Base-by-base conservation (phyloP, 1,139 yeast species). In the Scheffersomyces cryptocercus region DNA sequence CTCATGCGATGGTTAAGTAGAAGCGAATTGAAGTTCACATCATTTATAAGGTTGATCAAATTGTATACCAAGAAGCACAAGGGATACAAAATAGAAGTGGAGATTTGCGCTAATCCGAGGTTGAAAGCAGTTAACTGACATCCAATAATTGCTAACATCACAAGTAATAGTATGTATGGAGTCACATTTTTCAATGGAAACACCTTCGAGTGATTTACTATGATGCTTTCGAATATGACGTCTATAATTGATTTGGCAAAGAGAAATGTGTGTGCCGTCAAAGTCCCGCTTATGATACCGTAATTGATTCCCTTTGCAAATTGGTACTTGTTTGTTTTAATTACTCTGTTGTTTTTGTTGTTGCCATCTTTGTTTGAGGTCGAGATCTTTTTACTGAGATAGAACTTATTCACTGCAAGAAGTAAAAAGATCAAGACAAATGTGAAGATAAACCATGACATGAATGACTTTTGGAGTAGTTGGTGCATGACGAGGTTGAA, bases 221-320 rank as follows among this genome's bases (percentile, higher is more conserved):
- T 36, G 12, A 82, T 64, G 1, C 80, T 70, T 38, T 69, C 73
- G 2, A 82, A 59, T 4, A 85, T 62, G 14, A 86, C 80, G 55
- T 88, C 96, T 12, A 89, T 86, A 0, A 88, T 77, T 1, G 91
- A 82, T 62, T 90, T 90, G 28, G 97, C 96, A 67, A 88, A 78
- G 41, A 90, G 72, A 44, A 90, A 76, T 0, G 96, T 87, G 59
- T 88, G 96, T 0, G 96, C 96, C 0, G 96, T 86, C 40, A 89
- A 69, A 0, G 85, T 79, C 1, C 97, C 97, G 37, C 91, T 84
- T 2, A 84, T 70, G 12, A 83, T 61, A 1, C 96, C 96, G 58
- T 75, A 86, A 28, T 79, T 64, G 9, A 80, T 64, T 2, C 91
- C 96, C 56, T 74, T 67, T 14, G 56, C 46, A 46, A 71, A 68